phyloP scores from a whole-genome alignment of 768 basidiomycete genomes.

The Xanthoconium purpureum region DNA sequence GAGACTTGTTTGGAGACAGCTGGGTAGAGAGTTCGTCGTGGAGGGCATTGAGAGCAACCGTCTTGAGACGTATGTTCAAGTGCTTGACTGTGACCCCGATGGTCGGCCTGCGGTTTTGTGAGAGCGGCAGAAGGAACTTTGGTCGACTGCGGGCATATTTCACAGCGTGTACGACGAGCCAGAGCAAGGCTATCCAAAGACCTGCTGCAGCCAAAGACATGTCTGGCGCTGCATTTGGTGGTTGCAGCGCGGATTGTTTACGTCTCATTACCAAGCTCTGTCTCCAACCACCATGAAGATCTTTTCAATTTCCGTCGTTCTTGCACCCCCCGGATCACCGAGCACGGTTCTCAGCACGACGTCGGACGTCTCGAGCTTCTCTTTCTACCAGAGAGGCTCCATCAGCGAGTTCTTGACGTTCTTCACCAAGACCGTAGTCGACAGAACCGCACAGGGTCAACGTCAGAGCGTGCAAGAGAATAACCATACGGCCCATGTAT shows the following conservation, averaged over 20 bases:
- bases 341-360: constrained; percentile 64
- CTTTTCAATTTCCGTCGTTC: constrained; percentile 72
- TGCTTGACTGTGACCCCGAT: constrained; percentile 25
- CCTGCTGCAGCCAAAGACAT: constrained; percentile 20
- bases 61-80: constrained; percentile 40
- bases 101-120: constrained; percentile 17
- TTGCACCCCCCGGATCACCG: constrained; percentile 61
- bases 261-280: constrained; percentile 6
- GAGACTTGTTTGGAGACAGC: constrained; percentile 34
- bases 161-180: constrained; percentile 25
- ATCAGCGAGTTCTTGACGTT: constrained; percentile 92
- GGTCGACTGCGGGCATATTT: constrained; percentile 21
- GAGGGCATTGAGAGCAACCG: constrained; percentile 44
- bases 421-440: constrained; percentile 89
- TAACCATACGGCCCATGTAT: constrained; percentile 89
- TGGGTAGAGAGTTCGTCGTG: constrained; percentile 44
- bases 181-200: constrained; percentile 24
- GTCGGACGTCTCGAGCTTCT: constrained; percentile 84
- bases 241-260: neutral
- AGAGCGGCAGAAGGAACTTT: constrained; percentile 21
- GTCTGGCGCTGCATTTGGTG: neutral
- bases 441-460: constrained; percentile 82
- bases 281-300: constrained; percentile 68
- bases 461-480: constrained; percentile 95
- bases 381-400: constrained; percentile 88